phyloP scores from a whole-genome alignment of 192 early-diverging fungal genomes.

The Haplosporangium gracile region DNA sequence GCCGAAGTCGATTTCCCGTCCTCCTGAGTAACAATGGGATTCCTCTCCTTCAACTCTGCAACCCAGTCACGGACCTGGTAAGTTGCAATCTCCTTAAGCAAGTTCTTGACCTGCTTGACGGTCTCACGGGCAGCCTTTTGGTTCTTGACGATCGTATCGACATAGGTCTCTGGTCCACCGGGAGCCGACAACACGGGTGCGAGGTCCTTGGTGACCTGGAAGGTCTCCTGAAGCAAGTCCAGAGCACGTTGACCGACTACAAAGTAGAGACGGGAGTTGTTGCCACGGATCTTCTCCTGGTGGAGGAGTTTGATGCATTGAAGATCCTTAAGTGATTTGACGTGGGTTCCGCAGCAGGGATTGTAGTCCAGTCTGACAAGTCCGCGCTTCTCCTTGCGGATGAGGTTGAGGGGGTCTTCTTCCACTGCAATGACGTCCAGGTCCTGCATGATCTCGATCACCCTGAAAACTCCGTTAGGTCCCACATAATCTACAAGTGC shows the following conservation, averaged over 20 bases:
- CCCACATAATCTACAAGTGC: conserved; percentile 29
- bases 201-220: conserved; percentile 54
- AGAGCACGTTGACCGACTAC: conserved; percentile 73
- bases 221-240: conserved; percentile 50
- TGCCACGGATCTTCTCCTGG: conserved; percentile 74
- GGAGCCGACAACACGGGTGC: conserved; percentile 54
- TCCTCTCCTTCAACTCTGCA: conserved; percentile 42
- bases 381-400: conserved; percentile 39
- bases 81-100: conserved; percentile 55
- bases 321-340: conserved; percentile 68
- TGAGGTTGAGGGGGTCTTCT: conserved; percentile 20
- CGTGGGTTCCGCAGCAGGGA: conserved; percentile 85
- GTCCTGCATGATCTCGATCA: conserved; percentile 53
- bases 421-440: conserved; percentile 46
- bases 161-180: conserved; percentile 56
- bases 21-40: neutral
- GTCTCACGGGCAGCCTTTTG: conserved; percentile 50
- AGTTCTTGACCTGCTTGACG: conserved; percentile 49
- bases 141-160: conserved; percentile 51
- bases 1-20: neutral
- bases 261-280: conserved; percentile 77
- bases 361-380: conserved; percentile 69
- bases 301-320: conserved; percentile 75
- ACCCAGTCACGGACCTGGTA: conserved; percentile 49
- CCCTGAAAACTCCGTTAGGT: conserved; percentile 51